phyloP scores from a whole-genome alignment of 1,284 basidiomycete species.

The Apiotrichum gamsii region DNA sequence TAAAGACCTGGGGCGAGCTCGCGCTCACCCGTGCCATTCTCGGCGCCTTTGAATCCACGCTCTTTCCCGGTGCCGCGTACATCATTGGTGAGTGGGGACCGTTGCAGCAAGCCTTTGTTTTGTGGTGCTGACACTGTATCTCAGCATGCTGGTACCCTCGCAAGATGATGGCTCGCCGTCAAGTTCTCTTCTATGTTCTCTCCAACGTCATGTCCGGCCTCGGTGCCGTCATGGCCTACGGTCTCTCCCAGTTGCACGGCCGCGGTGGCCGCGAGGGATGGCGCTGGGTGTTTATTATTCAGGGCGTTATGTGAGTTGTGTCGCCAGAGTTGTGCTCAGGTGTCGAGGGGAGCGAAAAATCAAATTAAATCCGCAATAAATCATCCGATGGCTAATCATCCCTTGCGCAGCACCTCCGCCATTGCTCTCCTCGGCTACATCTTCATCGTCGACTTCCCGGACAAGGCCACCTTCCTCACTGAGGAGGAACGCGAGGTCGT shows the following conservation, averaged over 20 bases:
- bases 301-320: not conserved
- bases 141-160: constrained; percentile 51
- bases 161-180: constrained; percentile 43
- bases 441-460: constrained; percentile 12
- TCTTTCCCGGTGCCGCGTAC: constrained; percentile 46
- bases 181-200: constrained; percentile 47
- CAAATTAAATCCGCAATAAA: no score
- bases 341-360: no score
- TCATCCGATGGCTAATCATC: constrained; percentile 12
- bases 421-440: constrained; percentile 1
- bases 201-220: constrained; percentile 17
- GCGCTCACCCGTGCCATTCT: constrained; percentile 46
- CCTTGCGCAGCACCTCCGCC: constrained; percentile 5
- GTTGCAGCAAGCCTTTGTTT: no score
- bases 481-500: constrained; percentile 9
- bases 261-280: constrained; percentile 4
- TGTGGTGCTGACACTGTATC: no score
- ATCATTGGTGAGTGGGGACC: no score
- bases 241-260: constrained; percentile 9
- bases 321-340: no score
- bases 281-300: constrained; percentile 4
- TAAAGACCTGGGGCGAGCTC: constrained; percentile 39
- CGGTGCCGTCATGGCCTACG: constrained; percentile 9
- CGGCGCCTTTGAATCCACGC: constrained; percentile 41
- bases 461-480: constrained; percentile 8